Evolutionary conservation across 352 stramenopile species (phyloP).

Genomic region (Lagenidium giganteum): DNA sequence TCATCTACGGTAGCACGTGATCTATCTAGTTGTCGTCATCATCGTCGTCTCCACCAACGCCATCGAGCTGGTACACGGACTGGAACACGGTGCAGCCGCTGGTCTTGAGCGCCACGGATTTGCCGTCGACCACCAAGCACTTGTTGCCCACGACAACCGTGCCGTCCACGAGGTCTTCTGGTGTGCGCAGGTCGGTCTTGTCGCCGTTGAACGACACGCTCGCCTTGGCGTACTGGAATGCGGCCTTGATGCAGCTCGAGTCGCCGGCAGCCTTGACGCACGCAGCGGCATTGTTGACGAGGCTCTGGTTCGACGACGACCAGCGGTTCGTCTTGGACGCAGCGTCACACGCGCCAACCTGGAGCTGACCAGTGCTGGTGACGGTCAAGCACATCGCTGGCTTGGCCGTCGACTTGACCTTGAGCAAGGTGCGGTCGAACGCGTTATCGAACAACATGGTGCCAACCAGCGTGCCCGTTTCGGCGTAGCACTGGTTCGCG

Average conservation of each 20-base stretch:
- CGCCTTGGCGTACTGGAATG: constrained; percentile 22
- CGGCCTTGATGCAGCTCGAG: constrained; percentile 11
- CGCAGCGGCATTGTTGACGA: constrained; percentile 2
- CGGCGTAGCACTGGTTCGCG: constrained; percentile 28
- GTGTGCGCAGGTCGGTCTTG: constrained; percentile 11
- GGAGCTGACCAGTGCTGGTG: constrained; percentile 3
- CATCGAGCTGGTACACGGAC: constrained; percentile 23
- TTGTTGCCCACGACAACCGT: constrained; percentile 15
- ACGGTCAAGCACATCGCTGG: no score
- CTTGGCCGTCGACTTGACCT: constrained; percentile 16
- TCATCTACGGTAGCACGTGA: no score
- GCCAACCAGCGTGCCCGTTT: constrained; percentile 17
- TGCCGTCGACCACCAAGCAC: constrained; percentile 17
- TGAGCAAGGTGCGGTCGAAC: constrained; percentile 22
- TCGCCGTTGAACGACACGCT: constrained; percentile 18
- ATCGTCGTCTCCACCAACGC: constrained; percentile 13
- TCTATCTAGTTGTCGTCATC: no score
- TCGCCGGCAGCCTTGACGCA: constrained; percentile 11
- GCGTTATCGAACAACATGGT: constrained; percentile 19
- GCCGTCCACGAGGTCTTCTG: constrained; percentile 23
- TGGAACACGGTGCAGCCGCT: constrained; percentile 21
- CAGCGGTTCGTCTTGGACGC: constrained; percentile 8
- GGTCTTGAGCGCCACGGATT: constrained; percentile 6
- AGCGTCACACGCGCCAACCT: constrained; percentile 11
- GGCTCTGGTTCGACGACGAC: constrained; percentile 2